Conservation (phyloP, 768 basidiomycete genomes). For the Pisolithus albus region DNA sequence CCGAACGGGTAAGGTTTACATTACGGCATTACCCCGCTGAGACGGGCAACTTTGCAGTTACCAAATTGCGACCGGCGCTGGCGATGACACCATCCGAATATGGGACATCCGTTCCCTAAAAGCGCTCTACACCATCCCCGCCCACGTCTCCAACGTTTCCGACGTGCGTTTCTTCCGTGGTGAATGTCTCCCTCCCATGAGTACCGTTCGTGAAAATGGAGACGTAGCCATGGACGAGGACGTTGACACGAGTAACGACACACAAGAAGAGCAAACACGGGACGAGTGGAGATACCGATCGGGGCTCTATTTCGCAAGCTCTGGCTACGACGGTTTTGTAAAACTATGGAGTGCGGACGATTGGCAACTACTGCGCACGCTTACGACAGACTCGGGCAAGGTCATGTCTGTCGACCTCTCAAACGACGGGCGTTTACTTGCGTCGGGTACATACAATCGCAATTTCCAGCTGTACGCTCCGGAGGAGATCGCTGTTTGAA, state of each 20-base stretch:
- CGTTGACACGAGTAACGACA: slow-evolving; percentile 24
- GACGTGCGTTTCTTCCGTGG: slow-evolving; percentile 92
- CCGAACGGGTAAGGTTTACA: slow-evolving; percentile 78
- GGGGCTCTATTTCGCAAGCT: slow-evolving; percentile 87
- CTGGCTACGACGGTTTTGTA: slow-evolving; percentile 92
- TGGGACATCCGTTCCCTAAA: slow-evolving; percentile 96
- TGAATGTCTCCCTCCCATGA: slow-evolving; percentile 43
- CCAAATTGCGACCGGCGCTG: slow-evolving; percentile 94
- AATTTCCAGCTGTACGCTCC: slow-evolving; percentile 92
- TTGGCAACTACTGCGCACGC: slow-evolving; percentile 84
- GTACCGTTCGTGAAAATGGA: slow-evolving; percentile 26
- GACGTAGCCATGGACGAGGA: slow-evolving; percentile 40
- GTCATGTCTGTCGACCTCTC: slow-evolving; percentile 97
- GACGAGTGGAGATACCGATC: slow-evolving; percentile 79
- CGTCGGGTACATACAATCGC: slow-evolving; percentile 86
- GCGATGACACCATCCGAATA: slow-evolving; percentile 96
- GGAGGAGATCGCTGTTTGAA: slow-evolving; percentile 45
- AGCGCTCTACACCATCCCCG: slow-evolving; percentile 93
- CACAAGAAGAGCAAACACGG: slow-evolving; percentile 8
- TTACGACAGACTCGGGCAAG: slow-evolving; percentile 94
- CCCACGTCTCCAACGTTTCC: slow-evolving; percentile 90
- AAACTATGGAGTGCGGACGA: slow-evolving; percentile 98
- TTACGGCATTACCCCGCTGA: slow-evolving; percentile 1
- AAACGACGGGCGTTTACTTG: slow-evolving; percentile 75
- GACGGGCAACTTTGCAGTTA: slow-evolving; percentile 47